A percentile compares a stretch with the other conserved stretches of the same genome.
Evolutionary conservation across 176 grass and related monocot genomes (phyloP).

Genomic region (Calamus simplicifolius): DNA sequence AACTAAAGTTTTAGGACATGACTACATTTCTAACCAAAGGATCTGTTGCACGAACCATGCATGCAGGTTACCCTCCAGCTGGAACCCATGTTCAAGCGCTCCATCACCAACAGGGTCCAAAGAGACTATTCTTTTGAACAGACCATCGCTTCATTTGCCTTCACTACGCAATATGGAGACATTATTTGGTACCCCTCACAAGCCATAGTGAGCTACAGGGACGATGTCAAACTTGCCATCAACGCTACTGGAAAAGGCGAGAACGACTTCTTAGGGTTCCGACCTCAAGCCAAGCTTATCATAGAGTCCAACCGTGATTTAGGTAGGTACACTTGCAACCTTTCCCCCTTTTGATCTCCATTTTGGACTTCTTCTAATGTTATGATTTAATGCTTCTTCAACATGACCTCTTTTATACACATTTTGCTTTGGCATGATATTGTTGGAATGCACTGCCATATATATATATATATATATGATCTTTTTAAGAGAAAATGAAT

Average conservation of each 20-base stretch:
- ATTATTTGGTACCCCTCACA: slow-evolving; percentile 55
- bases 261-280: slow-evolving; percentile 56
- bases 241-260: slow-evolving; percentile 28
- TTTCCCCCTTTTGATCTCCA: too few relatives aligned
- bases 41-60: background rate
- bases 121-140: slow-evolving; percentile 39
- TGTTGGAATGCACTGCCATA: too few relatives aligned
- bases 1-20: background rate
- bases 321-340: too few relatives aligned
- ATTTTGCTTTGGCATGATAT: too few relatives aligned
- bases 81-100: slow-evolving; percentile 72
- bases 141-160: slow-evolving; percentile 31
- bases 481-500: too few relatives aligned
- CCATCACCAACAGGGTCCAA: slow-evolving; percentile 34
- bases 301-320: background rate
- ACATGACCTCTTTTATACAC: too few relatives aligned
- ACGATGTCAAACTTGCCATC: slow-evolving; percentile 47
- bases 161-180: slow-evolving; percentile 50
- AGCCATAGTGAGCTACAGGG: slow-evolving; percentile 37
- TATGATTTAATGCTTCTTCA: too few relatives aligned
- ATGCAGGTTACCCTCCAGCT: slow-evolving; percentile 43
- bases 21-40: background rate
- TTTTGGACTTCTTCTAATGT: too few relatives aligned
- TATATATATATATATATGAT: too few relatives aligned
- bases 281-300: slow-evolving; percentile 18